Evolutionary conservation across 2,329 filamentous ascomycete genomes (phyloP), one percentile per base, ranked within the genome.

Genomic region (Monosporascus sp.): DNA sequence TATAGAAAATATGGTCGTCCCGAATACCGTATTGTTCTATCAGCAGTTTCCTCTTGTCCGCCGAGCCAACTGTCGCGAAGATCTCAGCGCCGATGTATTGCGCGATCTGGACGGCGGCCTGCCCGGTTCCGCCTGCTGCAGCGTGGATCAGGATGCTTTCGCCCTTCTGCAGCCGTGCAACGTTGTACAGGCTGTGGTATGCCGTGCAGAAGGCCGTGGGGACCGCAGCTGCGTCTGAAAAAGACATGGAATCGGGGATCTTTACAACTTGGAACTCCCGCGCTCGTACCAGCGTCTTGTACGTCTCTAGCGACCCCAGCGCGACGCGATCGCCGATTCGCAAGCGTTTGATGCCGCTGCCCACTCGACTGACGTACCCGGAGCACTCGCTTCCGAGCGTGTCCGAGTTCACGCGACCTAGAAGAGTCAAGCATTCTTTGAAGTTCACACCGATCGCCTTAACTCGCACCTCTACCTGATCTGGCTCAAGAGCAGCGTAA

Each of bases 131-230:
- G 4, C 60, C 59, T 8, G 58, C 31, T 5, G 58, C 61, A 0
- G 57, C 45, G 37, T 63, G 61, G 17, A 62, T 60, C n/a, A 63
- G 38, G 1, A 63, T 50, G 0, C 47, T 37, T 14, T 60, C 38
- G 1, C 59, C 59, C 5, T 18, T 18, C 9, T 35, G 22, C 3
- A 53, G 26, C 0, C 47, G 47, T 1, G 48, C 56, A 3, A 46
- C 38, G n/a, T 56, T 28, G 8, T 56, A 28, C 0, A 63, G 49
- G 8, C 45, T 37, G 37, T 37, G 37, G 24, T 52, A 58, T 1
- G 56, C 58, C 0, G 51, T 57, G 18, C 31, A 24, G 22, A 52
- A 62, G 22, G 24, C 46, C 7, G 55, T 26, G 0, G 51, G 43
- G 7, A 63, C 41, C 1, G 52, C 44, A 2, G 61, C 60, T 0